Conservation (phyloP, 768 basidiomycete species). For the Chalciporus piperatus region DNA sequence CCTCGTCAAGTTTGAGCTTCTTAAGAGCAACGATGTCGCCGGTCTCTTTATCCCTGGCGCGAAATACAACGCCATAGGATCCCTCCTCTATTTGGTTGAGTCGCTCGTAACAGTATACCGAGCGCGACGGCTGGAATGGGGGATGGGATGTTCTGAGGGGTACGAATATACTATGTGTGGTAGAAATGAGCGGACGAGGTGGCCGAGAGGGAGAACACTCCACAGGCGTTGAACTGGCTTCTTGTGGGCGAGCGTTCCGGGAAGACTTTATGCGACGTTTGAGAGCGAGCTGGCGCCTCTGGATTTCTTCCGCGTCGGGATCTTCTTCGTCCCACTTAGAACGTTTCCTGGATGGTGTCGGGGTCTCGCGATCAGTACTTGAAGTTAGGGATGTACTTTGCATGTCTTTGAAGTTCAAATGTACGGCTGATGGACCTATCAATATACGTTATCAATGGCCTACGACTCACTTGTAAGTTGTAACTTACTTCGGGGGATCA, state of each 20-base stretch:
- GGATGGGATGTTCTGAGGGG: conserved; percentile 79
- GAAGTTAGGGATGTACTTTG: conserved; percentile 22
- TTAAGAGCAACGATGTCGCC: conserved; percentile 97
- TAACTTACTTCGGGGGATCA: too few relatives aligned
- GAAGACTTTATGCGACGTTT: conserved; percentile 55
- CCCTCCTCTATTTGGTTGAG: conserved; percentile 99
- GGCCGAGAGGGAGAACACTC: conserved; percentile 20
- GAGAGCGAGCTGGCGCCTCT: conserved; percentile 37
- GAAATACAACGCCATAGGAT: conserved; percentile 94
- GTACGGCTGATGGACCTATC: too few relatives aligned
- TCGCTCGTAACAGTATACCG: conserved; percentile 90
- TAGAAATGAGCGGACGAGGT: conserved; percentile 10
- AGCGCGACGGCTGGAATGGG: conserved; percentile 79
- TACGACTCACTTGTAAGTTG: too few relatives aligned
- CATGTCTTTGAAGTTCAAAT: not conserved
- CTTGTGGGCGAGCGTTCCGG: conserved; percentile 16
- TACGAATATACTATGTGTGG: conserved; percentile 63
- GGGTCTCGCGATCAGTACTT: conserved; percentile 32
- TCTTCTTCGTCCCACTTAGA: conserved; percentile 70
- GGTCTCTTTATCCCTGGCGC: conserved; percentile 92
- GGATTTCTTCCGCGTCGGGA: conserved; percentile 38
- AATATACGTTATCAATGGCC: too few relatives aligned
- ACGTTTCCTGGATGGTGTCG: conserved; percentile 66
- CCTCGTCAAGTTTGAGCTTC: conserved; percentile 97
- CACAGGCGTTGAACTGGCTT: conserved; percentile 14